Evolutionary conservation across 2,329 filamentous ascomycete genomes (phyloP).

Genomic region (Phialemoniopsis sp.): DNA sequence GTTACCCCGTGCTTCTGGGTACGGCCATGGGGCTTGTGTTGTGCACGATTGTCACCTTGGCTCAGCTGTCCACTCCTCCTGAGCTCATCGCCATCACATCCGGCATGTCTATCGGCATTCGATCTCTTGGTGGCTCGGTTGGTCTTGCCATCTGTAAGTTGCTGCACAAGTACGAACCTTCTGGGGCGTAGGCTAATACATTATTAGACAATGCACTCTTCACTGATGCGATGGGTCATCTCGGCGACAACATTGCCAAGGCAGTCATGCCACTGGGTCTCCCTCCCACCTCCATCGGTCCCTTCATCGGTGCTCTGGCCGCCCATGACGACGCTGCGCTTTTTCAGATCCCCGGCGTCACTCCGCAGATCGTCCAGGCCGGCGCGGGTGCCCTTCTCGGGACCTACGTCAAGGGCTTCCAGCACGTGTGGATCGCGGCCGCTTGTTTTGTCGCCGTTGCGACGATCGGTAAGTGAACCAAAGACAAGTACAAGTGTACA

Average conservation of each 20-base stretch:
- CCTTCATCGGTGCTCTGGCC: slow-evolving; percentile 1
- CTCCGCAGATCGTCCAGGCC: slow-evolving; percentile 3
- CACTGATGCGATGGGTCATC: background rate
- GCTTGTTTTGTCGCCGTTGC: slow-evolving; percentile 5
- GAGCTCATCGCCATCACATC: slow-evolving; percentile 25
- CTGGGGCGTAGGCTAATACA: background rate
- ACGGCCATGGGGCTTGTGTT: too few relatives aligned
- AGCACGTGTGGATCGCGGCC: slow-evolving; percentile 6
- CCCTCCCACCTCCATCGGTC: slow-evolving; percentile 1
- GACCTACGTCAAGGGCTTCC: slow-evolving; percentile 5
- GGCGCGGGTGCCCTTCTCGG: slow-evolving; percentile 2
- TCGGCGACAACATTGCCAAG: slow-evolving; percentile 8
- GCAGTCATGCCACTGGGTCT: slow-evolving; percentile 6
- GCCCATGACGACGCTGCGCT: slow-evolving; percentile 16
- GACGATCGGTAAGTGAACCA: slow-evolving; percentile 11
- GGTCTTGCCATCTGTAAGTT: slow-evolving; percentile 36
- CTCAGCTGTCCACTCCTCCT: slow-evolving; percentile 29
- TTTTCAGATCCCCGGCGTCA: slow-evolving; percentile 17
- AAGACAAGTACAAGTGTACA: too few relatives aligned
- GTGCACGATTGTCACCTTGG: slow-evolving; percentile 22
- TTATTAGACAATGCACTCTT: slow-evolving; percentile 20
- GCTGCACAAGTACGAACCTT: background rate
- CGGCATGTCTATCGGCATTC: slow-evolving; percentile 27
- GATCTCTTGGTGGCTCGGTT: slow-evolving; percentile 41
- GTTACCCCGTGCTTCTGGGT: slow-evolving; percentile 25